phyloP scores from a whole-genome alignment of 441 rosid species.

The Macaranga tanarius region DNA sequence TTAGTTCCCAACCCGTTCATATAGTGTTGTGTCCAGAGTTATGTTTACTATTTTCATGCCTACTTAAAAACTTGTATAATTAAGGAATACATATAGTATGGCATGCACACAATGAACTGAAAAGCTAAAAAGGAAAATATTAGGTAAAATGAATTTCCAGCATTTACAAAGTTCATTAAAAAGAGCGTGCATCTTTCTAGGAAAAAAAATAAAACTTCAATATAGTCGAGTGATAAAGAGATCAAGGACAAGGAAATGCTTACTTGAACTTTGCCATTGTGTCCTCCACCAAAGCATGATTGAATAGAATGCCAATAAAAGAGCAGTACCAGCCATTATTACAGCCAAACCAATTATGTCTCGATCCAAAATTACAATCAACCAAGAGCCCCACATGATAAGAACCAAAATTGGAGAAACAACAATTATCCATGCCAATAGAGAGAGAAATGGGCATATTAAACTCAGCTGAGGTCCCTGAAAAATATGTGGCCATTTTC shows the following conservation, averaged over 20 bases:
- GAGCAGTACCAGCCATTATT: slow-evolving; percentile 98
- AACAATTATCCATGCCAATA: slow-evolving; percentile 77
- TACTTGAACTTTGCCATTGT: slow-evolving; percentile 99
- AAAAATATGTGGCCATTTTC: slow-evolving; percentile 89
- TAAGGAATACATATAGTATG: background rate
- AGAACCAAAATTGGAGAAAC: slow-evolving; percentile 85
- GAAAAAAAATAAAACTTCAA: slow-evolving; percentile 15
- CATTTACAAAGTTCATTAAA: no score
- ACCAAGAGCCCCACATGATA: slow-evolving; percentile 90
- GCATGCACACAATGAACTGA: background rate
- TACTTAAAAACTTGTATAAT: background rate
- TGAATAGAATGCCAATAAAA: slow-evolving; percentile 93
- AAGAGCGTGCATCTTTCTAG: background rate
- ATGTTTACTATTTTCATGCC: background rate
- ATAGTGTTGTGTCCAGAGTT: background rate
- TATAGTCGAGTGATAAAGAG: slow-evolving; percentile 5
- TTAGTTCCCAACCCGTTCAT: background rate
- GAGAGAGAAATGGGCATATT: slow-evolving; percentile 72
- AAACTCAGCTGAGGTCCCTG: slow-evolving; percentile 90
- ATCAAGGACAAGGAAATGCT: slow-evolving; percentile 22
- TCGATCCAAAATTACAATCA: slow-evolving; percentile 73
- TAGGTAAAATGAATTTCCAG: no score
- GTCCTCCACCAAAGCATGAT: slow-evolving; percentile 99
- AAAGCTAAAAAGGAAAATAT: background rate
- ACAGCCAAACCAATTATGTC: slow-evolving; percentile 95